Evolutionary conservation across 208 protist genomes (phyloP).

Genomic region (Leptomonas seymouri): DNA sequence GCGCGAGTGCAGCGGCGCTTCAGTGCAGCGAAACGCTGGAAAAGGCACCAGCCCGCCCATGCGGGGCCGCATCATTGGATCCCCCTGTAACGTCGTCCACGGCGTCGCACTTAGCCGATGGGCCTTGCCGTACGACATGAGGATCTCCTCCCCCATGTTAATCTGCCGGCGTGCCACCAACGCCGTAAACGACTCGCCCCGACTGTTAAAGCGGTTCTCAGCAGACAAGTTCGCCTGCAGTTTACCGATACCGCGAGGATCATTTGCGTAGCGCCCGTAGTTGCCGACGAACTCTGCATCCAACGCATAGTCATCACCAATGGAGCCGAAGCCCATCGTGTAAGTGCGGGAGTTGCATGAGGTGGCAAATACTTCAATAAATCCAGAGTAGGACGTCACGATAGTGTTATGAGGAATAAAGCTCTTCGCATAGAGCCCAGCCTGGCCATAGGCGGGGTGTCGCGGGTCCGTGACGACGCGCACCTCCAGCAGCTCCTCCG

Average conservation of each 20-base stretch:
- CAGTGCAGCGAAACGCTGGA: constrained; percentile 31
- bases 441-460: constrained; percentile 89
- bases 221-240: constrained; percentile 74
- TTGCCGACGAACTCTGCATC: constrained; percentile 91
- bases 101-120: constrained; percentile 67
- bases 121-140: constrained; percentile 90
- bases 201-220: constrained; percentile 74
- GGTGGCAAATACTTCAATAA: constrained; percentile 81
- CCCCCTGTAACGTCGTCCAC: constrained; percentile 70
- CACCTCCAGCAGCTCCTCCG: constrained; percentile 81
- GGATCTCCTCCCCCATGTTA: constrained; percentile 81
- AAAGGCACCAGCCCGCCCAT: constrained; percentile 73
- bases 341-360: constrained; percentile 88
- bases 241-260: constrained; percentile 78
- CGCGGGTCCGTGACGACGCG: constrained; percentile 74
- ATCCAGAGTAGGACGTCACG: constrained; percentile 81
- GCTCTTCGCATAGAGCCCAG: constrained; percentile 76
- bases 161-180: constrained; percentile 79
- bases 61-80: constrained; percentile 59
- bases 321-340: constrained; percentile 88
- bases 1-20: background rate
- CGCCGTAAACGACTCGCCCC: constrained; percentile 87
- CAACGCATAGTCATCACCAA: constrained; percentile 81
- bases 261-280: constrained; percentile 90
- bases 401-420: constrained; percentile 74